phyloP scores from a whole-genome alignment of 352 stramenopile species.

The Pythium volutum region DNA sequence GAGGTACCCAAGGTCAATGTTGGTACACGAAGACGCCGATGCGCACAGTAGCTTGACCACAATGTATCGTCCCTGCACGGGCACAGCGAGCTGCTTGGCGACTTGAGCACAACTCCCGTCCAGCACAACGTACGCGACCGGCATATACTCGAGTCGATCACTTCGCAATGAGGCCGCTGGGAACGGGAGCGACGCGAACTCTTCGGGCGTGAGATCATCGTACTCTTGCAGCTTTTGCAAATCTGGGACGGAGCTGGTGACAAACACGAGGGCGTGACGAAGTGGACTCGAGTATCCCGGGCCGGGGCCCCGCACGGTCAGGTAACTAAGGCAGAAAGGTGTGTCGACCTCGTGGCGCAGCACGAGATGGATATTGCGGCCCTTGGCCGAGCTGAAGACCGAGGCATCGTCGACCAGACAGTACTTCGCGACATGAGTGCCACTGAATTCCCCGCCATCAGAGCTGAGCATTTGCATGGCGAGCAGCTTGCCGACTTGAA shows the following conservation, averaged over 20 bases:
- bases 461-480: slow-evolving; percentile 64
- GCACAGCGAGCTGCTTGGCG: slow-evolving; percentile 67
- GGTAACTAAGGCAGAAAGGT: slow-evolving; percentile 73
- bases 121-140: slow-evolving; percentile 75
- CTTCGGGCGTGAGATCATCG: slow-evolving; percentile 67
- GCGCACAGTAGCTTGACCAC: slow-evolving; percentile 75
- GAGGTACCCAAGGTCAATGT: slow-evolving; percentile 84
- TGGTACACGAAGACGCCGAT: slow-evolving; percentile 40
- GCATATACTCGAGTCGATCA: slow-evolving; percentile 56
- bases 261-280: slow-evolving; percentile 60
- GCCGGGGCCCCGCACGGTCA: slow-evolving; percentile 69
- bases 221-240: slow-evolving; percentile 47
- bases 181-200: slow-evolving; percentile 76
- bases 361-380: slow-evolving; percentile 74
- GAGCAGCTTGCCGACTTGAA: slow-evolving; percentile 70
- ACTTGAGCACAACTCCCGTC: slow-evolving; percentile 75
- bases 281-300: slow-evolving; percentile 78
- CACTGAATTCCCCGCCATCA: slow-evolving; percentile 82
- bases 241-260: slow-evolving; percentile 63
- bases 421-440: slow-evolving; percentile 61
- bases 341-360: slow-evolving; percentile 78
- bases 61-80: slow-evolving; percentile 72
- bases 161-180: slow-evolving; percentile 44
- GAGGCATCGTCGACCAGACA: slow-evolving; percentile 73
- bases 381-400: slow-evolving; percentile 78